These are phyloP conservation scores for Lachancea fermentati DNA, from an alignment of 805 yeast genomes.

Conservation along the genomic window DNA sequence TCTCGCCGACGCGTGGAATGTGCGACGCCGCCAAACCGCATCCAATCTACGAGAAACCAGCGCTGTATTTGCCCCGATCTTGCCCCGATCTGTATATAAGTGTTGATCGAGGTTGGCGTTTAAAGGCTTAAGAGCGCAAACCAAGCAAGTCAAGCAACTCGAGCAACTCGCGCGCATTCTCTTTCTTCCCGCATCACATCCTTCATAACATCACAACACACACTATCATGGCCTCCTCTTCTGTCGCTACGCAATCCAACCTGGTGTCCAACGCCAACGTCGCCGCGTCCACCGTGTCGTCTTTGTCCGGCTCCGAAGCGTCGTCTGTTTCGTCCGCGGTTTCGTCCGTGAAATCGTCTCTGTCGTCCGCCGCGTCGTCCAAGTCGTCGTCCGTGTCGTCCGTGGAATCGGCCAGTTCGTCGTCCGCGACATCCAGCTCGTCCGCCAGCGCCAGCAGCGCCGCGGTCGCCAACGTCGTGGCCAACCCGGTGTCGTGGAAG, in stretches of 20 bases:
- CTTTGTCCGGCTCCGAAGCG: slow-evolving; percentile 12
- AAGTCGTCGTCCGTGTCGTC: slow-evolving; percentile 13
- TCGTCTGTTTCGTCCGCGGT: slow-evolving; percentile 13
- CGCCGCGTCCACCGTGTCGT: slow-evolving; percentile 29
- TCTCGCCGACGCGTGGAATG: neutral
- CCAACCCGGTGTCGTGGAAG: slow-evolving; percentile 38
- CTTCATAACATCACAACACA: neutral
- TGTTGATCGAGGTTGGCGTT: too few species aligned
- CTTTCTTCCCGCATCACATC: neutral
- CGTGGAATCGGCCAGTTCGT: slow-evolving; percentile 4
- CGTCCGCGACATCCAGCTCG: slow-evolving; percentile 13
- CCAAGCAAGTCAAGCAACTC: too few species aligned
- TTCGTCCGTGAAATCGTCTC: slow-evolving; percentile 1
- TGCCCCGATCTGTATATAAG: too few species aligned
- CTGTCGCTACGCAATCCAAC: slow-evolving; percentile 6
- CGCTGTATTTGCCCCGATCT: neutral
- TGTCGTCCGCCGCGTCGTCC: slow-evolving; percentile 9
- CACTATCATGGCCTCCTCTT: slow-evolving; percentile 5
- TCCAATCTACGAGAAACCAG: neutral
- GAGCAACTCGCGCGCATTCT: too few species aligned
- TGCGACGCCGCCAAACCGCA: neutral
- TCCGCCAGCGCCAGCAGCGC: slow-evolving; percentile 21
- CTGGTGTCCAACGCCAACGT: slow-evolving; percentile 16
- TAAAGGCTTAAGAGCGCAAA: too few species aligned
- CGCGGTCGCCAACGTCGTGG: slow-evolving; percentile 32